Evolutionary conservation across 2,329 filamentous ascomycete genomes (phyloP), one percentile per base, ranked within the genome.

Genomic region (Colletotrichum agaves): DNA sequence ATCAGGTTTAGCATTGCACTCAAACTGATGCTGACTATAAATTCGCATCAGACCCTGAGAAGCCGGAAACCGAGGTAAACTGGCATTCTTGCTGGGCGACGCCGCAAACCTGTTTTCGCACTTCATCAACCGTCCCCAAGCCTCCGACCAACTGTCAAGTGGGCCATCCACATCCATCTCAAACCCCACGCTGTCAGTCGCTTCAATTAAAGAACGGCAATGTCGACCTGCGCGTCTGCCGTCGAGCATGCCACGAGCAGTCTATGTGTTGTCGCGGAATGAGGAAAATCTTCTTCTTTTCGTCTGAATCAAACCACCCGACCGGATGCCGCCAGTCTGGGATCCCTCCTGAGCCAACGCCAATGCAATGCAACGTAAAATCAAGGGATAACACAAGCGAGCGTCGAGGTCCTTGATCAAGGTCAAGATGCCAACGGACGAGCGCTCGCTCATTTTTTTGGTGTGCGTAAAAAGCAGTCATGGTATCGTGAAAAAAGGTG

Each of bases 311-410:
- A 75, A 74, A 65, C 76, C 74, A 69, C 73, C 74, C 72, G 71
- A 72, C 72, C 72, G 71, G 61, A 63, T 57, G 49, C 70, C 58
- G 69, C 65, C 67, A 52, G 46, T 50, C 39, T 31, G 59, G 50
- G 43, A 63, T 64, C 67, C 67, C 63, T 72, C 74, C 67, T 75
- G 75, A 79, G 71, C 78, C 75, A 87, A 88, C 86, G 86, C 86
- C 86, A 78, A 74, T 87, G 86, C 85, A 85, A 88, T 87, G 85
- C 85, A 82, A 63, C 70, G 75, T 72, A 74, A 75, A 76, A 74
- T 72, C 72, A 78, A 77, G 76, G 78, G 76, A 74, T 81, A 81
- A 75, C 73, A 72, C 50, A 61, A 63, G 56, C 46, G 58, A 50
- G 52, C 50, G 66, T 55, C 69, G 27, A 50, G 49, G 35, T 8